Evolutionary conservation across 75 land plant species (phyloP).

Genomic region (Adiantum capillusveneris): DNA sequence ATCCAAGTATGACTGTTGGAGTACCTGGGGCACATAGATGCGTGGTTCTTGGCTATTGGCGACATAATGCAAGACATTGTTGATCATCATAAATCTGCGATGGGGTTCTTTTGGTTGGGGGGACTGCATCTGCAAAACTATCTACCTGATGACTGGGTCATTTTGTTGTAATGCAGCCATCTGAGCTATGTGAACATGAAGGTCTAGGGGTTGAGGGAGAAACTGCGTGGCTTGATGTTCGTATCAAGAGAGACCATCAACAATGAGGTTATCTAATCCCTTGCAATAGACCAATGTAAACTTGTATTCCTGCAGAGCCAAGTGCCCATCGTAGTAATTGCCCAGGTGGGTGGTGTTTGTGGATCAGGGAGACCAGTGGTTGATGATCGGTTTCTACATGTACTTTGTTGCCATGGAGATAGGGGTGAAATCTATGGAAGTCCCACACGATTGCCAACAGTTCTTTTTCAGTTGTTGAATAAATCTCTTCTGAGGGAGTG

Average conservation of each 20-base stretch:
- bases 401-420: background rate
- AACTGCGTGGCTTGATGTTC: background rate
- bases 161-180: background rate
- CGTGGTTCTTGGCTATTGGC: background rate
- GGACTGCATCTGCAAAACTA: background rate
- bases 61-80: background rate
- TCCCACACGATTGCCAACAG: no score
- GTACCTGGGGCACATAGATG: background rate
- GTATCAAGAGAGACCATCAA: background rate
- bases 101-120: background rate
- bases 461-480: no score
- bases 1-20: background rate
- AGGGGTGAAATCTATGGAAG: no score
- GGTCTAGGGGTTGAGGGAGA: background rate
- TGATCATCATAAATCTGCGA: background rate
- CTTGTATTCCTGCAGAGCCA: background rate
- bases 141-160: background rate
- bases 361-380: background rate
- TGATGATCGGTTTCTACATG: slow-evolving; percentile 1
- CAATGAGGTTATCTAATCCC: background rate
- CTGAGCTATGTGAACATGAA: background rate
- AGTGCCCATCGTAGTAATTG: background rate
- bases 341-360: slow-evolving; percentile 1
- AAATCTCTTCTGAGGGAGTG: no score
- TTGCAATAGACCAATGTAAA: background rate